Evolutionary conservation across 2,329 filamentous ascomycete genomes (phyloP).

Genomic region (Leptoxyphium fumago): DNA sequence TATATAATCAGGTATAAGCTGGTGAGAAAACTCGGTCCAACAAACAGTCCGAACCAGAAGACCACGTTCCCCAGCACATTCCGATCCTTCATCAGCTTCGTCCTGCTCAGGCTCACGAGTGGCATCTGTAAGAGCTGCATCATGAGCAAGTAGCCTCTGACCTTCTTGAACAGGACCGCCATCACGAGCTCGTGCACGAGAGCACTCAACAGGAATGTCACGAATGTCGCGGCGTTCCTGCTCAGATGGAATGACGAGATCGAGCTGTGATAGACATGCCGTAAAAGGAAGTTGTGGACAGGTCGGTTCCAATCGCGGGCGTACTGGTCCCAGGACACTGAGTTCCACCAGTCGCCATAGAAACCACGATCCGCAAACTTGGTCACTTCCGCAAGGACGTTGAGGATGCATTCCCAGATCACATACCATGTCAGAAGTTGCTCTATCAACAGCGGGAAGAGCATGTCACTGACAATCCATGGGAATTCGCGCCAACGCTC

Average conservation of each 20-base stretch:
- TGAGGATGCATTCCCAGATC: slow-evolving; percentile 56
- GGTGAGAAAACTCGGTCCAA: slow-evolving; percentile 51
- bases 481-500: slow-evolving; percentile 54
- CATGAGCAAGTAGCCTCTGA: slow-evolving; percentile 58
- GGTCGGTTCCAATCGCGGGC: slow-evolving; percentile 72
- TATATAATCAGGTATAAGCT: slow-evolving; percentile 36
- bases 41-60: slow-evolving; percentile 69
- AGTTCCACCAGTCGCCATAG: slow-evolving; percentile 39
- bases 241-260: slow-evolving; percentile 59
- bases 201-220: slow-evolving; percentile 60
- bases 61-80: slow-evolving; percentile 55
- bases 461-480: slow-evolving; percentile 58
- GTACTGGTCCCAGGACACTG: slow-evolving; percentile 56
- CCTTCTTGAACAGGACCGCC: slow-evolving; percentile 67
- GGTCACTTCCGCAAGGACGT: slow-evolving; percentile 62
- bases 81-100: slow-evolving; percentile 47
- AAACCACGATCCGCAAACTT: slow-evolving; percentile 65
- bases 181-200: slow-evolving; percentile 63
- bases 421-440: slow-evolving; percentile 67
- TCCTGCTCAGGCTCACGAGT: slow-evolving; percentile 51
- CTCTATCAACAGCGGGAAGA: slow-evolving; percentile 68
- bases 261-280: slow-evolving; percentile 66
- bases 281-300: slow-evolving; percentile 61
- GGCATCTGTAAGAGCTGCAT: slow-evolving; percentile 63
- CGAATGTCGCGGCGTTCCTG: slow-evolving; percentile 56